These are phyloP conservation scores for Neurospora sp. DNA, from an alignment of 495 filamentous ascomycete genomes.

Conservation along the genomic window DNA sequence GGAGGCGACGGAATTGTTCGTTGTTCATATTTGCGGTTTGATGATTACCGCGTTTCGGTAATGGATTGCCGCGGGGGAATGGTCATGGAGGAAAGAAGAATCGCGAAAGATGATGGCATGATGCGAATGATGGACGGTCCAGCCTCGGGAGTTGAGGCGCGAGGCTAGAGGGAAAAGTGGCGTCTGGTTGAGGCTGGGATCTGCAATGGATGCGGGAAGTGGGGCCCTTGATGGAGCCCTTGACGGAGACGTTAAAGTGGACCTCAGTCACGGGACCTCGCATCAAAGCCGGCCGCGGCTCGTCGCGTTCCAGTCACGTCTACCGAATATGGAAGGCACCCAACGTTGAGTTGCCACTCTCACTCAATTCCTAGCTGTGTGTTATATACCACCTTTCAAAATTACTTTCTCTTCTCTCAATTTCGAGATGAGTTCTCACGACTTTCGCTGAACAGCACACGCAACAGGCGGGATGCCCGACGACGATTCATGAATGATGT, in stretches of 20 bases:
- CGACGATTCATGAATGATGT: neutral
- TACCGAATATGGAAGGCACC: neutral
- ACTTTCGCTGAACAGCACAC: neutral
- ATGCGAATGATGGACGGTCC: neutral
- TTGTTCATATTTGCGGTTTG: constrained; percentile 65
- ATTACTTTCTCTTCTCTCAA: too few relatives aligned
- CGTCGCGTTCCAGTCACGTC: neutral
- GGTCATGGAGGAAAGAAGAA: neutral
- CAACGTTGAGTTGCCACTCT: neutral
- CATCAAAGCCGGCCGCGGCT: neutral
- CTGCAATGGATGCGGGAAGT: neutral
- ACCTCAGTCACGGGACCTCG: neutral
- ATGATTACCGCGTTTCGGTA: neutral
- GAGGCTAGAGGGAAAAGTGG: neutral
- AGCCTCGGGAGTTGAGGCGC: neutral
- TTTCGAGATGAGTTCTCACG: neutral
- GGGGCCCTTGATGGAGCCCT: neutral
- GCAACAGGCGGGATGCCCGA: neutral
- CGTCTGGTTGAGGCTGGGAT: neutral
- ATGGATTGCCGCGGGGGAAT: neutral
- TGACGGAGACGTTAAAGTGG: neutral
- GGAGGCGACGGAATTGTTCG: constrained; percentile 84
- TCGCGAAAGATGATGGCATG: neutral
- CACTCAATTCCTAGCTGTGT: neutral
- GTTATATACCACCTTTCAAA: neutral